phyloP scores from a whole-genome alignment of 176 grass and related monocot genomes.

The Thalia dealbata region DNA sequence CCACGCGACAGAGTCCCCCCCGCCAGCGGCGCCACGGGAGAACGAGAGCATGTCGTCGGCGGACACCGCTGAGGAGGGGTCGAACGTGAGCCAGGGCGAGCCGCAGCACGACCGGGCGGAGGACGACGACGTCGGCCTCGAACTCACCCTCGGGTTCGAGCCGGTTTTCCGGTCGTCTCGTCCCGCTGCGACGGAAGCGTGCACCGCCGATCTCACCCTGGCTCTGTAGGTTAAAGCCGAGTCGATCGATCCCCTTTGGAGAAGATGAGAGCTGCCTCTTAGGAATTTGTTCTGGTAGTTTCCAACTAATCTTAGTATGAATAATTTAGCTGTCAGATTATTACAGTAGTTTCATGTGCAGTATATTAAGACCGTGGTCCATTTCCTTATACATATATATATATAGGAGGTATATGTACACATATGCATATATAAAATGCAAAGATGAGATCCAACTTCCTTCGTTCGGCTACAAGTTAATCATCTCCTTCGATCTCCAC shows the following conservation, averaged over 20 bases:
- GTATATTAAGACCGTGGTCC: background rate
- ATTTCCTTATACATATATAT: no score
- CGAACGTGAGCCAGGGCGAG: slow-evolving; percentile 56
- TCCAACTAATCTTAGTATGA: no score
- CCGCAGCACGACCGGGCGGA: slow-evolving; percentile 2
- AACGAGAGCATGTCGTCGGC: slow-evolving; percentile 17
- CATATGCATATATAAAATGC: background rate
- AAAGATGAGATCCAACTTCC: background rate
- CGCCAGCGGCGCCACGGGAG: background rate
- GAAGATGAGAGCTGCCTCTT: no score
- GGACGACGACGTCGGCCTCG: slow-evolving; percentile 18
- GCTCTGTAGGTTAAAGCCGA: background rate
- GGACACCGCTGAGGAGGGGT: slow-evolving; percentile 32
- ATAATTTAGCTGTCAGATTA: background rate
- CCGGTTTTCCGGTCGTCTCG: background rate
- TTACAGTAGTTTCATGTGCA: background rate
- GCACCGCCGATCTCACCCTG: background rate
- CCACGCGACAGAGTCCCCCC: slow-evolving; percentile 11
- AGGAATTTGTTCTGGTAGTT: no score
- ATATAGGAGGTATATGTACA: background rate
- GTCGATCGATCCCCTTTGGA: no score
- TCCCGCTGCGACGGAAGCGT: background rate
- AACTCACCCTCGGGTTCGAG: slow-evolving; percentile 38
- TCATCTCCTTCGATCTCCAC: no score
- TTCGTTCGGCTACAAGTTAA: background rate